A percentile compares a stretch with the other conserved stretches of the same genome.
Conservation (phyloP, 2,329 filamentous ascomycete species). For the Venturia effusa region DNA sequence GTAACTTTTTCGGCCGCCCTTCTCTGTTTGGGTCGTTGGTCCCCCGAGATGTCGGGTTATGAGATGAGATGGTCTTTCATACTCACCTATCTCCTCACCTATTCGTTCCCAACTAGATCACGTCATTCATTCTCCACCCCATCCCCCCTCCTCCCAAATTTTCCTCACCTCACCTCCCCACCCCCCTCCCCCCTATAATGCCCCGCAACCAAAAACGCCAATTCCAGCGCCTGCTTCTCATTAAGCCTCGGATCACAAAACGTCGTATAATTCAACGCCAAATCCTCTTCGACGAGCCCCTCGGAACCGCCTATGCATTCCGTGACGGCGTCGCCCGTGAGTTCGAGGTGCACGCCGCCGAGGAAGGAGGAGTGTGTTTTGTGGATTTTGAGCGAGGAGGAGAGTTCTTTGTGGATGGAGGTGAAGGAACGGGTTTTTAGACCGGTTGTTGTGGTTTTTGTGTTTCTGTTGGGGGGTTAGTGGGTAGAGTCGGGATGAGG, state of each 20-base stretch:
- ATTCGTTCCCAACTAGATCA: too few relatives aligned
- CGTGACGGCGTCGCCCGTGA: constrained; percentile 92
- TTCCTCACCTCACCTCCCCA: too few relatives aligned
- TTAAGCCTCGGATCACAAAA: constrained; percentile 94
- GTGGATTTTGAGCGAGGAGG: constrained; percentile 75
- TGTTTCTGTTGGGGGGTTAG: constrained; percentile 35
- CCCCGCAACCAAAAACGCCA: constrained; percentile 87
- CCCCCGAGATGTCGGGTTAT: too few relatives aligned
- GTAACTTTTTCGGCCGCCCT: too few relatives aligned
- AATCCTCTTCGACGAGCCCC: constrained; percentile 74
- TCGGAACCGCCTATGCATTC: constrained; percentile 90
- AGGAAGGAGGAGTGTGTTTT: constrained; percentile 74
- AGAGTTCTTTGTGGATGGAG: constrained; percentile 80
- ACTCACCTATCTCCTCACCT: too few relatives aligned
- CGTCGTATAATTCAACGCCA: constrained; percentile 85
- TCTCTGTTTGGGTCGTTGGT: too few relatives aligned
- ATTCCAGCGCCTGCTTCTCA: constrained; percentile 92
- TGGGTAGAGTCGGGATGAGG: neutral
- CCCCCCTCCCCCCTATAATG: constrained; percentile 48
- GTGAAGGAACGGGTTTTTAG: constrained; percentile 90
- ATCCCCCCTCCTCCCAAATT: too few relatives aligned
- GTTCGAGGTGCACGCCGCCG: constrained; percentile 86
- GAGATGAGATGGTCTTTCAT: too few relatives aligned
- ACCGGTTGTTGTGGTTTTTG: constrained; percentile 55
- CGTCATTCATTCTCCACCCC: too few relatives aligned